phyloP scores from a whole-genome alignment of 2,329 filamentous ascomycete genomes.

The Ceratocystis alfenasii region DNA sequence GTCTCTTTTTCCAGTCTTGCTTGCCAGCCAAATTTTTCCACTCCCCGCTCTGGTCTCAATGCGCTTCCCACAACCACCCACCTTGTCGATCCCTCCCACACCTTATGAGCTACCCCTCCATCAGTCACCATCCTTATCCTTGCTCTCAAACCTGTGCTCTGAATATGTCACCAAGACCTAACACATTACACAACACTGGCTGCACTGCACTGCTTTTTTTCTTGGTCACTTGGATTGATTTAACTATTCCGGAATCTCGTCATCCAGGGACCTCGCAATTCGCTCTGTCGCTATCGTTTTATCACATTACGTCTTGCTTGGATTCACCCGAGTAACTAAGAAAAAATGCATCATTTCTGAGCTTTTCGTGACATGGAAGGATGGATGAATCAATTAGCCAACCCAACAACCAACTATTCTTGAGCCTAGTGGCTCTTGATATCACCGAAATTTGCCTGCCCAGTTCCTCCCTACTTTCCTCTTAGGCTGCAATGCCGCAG shows the following conservation, averaged over 20 bases:
- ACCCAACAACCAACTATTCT: too few relatives aligned
- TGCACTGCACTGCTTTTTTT: not conserved
- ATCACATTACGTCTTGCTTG: too few relatives aligned
- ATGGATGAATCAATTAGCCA: too few relatives aligned
- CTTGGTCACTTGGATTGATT: not conserved
- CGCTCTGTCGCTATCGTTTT: too few relatives aligned
- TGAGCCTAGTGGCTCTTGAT: too few relatives aligned
- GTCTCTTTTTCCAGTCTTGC: not conserved
- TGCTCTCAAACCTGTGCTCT: slow-evolving; percentile 15
- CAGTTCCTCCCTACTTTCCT: not conserved
- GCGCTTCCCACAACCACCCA: slow-evolving; percentile 17
- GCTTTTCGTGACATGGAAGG: too few relatives aligned
- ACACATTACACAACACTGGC: not conserved
- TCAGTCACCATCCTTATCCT: slow-evolving; percentile 17
- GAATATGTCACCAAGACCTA: not conserved
- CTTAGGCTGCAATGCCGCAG: not conserved
- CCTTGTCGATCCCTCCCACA: slow-evolving; percentile 20
- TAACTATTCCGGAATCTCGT: too few relatives aligned
- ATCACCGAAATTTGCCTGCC: not conserved
- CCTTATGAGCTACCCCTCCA: slow-evolving; percentile 20
- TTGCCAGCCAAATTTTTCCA: slow-evolving; percentile 20
- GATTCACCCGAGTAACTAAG: too few relatives aligned
- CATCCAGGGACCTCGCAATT: too few relatives aligned
- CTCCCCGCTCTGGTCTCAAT: slow-evolving; percentile 21
- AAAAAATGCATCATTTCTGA: too few relatives aligned